These are phyloP conservation scores for Pulveroboletus ravenelii DNA, from an alignment of 768 basidiomycete species.

Conservation along the genomic window DNA sequence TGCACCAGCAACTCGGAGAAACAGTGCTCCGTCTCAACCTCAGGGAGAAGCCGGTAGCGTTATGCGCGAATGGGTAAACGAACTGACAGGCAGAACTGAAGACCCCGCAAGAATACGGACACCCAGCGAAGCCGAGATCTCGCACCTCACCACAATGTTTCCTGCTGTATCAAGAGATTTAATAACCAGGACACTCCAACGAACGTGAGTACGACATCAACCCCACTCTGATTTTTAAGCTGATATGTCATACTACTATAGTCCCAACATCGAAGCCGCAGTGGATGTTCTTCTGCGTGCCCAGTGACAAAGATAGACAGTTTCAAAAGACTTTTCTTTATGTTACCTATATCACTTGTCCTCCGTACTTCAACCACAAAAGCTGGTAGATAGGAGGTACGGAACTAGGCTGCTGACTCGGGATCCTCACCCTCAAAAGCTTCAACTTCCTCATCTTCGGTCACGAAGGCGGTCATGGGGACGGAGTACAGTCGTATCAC, in stretches of 20 bases:
- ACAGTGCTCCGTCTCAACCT: constrained; percentile 16
- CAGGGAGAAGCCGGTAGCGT: constrained; percentile 38
- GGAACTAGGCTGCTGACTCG: constrained; percentile 31
- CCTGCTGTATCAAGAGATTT: constrained; percentile 71
- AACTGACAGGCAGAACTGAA: constrained; percentile 63
- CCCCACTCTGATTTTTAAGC: background rate
- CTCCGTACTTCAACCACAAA: background rate
- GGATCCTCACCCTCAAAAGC: constrained; percentile 39
- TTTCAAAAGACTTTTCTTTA: background rate
- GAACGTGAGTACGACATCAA: constrained; percentile 50
- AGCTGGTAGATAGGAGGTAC: background rate
- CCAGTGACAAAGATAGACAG: constrained; percentile 7
- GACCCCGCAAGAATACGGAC: constrained; percentile 59
- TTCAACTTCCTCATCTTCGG: constrained; percentile 66
- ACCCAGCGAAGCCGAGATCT: constrained; percentile 72
- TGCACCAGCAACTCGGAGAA: constrained; percentile 21
- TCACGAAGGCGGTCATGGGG: constrained; percentile 82
- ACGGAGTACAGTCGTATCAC: constrained; percentile 92
- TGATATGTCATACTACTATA: constrained; percentile 26
- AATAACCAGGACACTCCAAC: constrained; percentile 71
- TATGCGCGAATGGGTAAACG: constrained; percentile 75
- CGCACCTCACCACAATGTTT: constrained; percentile 75
- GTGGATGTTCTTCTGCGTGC: constrained; percentile 72
- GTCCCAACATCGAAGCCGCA: constrained; percentile 75
- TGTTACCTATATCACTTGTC: background rate